Percentiles rank a stretch among this genome's conserved stretches.
Conservation (phyloP, 164 flowering plant genomes). For the Magnolia sinica region DNA sequence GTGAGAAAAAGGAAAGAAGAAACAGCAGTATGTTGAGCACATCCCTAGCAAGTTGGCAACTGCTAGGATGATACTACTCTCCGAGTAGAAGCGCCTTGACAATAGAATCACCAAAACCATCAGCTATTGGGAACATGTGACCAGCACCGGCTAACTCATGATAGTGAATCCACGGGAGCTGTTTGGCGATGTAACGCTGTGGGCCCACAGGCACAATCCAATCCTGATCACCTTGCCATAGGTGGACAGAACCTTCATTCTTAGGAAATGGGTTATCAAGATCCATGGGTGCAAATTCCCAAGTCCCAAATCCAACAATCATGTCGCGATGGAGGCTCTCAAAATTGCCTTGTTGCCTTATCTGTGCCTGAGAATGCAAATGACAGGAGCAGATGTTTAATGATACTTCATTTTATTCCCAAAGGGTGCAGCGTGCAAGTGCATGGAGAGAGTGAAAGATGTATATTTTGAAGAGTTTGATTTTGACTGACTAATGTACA, state of each 20-base stretch:
- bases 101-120: constrained; percentile 28
- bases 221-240: constrained; percentile 80
- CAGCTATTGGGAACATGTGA: constrained; percentile 43
- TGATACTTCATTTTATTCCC: background rate
- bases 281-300: constrained; percentile 69
- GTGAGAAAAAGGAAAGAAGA: background rate
- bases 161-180: constrained; percentile 68
- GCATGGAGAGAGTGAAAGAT: background rate
- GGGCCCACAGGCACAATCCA: constrained; percentile 43
- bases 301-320: constrained; percentile 59
- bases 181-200: constrained; percentile 47
- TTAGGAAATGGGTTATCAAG: constrained; percentile 56
- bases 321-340: constrained; percentile 52
- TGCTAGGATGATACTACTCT: constrained; percentile 6
- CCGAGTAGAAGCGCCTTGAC: constrained; percentile 22
- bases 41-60: background rate
- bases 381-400: background rate
- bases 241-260: constrained; percentile 60
- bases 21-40: no score
- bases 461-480: background rate
- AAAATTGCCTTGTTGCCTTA: constrained; percentile 63
- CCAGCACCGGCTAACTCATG: constrained; percentile 64
- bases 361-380: constrained; percentile 37
- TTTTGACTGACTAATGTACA: background rate
- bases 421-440: background rate